Evolutionary conservation across 2,329 filamentous ascomycete genomes (phyloP).

Genomic region (Talaromyces albobiverticillius): DNA sequence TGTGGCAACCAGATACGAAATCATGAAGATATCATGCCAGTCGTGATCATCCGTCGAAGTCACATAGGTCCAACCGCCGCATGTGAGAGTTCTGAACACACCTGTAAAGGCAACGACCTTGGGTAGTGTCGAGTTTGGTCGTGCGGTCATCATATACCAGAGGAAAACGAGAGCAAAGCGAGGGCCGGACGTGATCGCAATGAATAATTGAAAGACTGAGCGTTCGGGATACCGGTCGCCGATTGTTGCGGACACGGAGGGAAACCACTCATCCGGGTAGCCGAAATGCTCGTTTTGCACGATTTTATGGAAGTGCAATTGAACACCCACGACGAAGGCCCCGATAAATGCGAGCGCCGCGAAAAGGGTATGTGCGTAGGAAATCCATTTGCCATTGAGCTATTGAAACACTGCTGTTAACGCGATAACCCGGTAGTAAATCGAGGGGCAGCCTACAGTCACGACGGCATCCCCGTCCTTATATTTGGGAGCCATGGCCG

Average conservation of each 20-base stretch:
- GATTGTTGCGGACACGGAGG: slow-evolving; percentile 93
- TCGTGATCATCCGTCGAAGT: slow-evolving; percentile 97
- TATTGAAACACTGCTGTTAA: slow-evolving; percentile 24
- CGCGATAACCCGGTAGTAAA: slow-evolving; percentile 11
- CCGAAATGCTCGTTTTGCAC: slow-evolving; percentile 96
- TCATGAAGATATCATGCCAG: slow-evolving; percentile 99
- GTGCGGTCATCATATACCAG: slow-evolving; percentile 85
- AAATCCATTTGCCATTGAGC: slow-evolving; percentile 86
- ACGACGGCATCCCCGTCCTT: slow-evolving; percentile 63
- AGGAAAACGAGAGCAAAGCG: slow-evolving; percentile 86
- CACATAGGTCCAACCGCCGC: slow-evolving; percentile 97
- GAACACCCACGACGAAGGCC: slow-evolving; percentile 75
- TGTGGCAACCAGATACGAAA: slow-evolving; percentile 91
- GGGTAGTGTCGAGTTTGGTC: slow-evolving; percentile 70
- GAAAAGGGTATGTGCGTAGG: slow-evolving; percentile 77
- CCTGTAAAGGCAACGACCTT: slow-evolving; percentile 78
- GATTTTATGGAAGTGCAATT: slow-evolving; percentile 92
- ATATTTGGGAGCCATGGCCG: slow-evolving; percentile 58
- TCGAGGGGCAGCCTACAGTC: slow-evolving; percentile 47
- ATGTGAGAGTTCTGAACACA: slow-evolving; percentile 84
- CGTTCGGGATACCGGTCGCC: slow-evolving; percentile 96
- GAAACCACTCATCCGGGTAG: slow-evolving; percentile 94
- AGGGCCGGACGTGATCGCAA: slow-evolving; percentile 91
- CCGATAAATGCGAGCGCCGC: slow-evolving; percentile 84
- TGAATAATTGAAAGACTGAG: slow-evolving; percentile 95